Conservation (phyloP, 441 rosid species). For the Gossypium gossypioides region DNA sequence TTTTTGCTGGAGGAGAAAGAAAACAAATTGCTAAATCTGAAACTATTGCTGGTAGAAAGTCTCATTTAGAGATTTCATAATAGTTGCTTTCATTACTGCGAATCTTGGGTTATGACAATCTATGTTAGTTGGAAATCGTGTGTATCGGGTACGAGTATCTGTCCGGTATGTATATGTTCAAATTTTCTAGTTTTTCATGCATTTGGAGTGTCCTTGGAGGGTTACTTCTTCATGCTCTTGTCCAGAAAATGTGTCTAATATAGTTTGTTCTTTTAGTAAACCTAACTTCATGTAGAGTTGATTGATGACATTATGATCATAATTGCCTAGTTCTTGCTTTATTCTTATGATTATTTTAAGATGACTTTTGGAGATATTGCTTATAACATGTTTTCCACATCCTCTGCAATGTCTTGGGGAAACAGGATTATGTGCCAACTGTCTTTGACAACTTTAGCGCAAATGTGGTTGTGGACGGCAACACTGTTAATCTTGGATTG, state of each 20-base stretch:
- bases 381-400: not conserved
- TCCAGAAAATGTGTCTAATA: too few relatives aligned
- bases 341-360: not conserved
- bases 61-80: not conserved
- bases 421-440: slow-evolving; percentile 90
- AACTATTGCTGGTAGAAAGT: not conserved
- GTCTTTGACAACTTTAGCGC: slow-evolving; percentile 90
- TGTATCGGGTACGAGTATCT: not conserved
- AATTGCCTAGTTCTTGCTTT: not conserved
- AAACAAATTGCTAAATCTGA: not conserved
- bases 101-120: not conserved
- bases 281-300: not conserved
- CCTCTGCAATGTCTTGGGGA: slow-evolving; percentile 13
- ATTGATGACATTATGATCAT: not conserved
- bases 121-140: not conserved
- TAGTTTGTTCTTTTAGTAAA: too few relatives aligned
- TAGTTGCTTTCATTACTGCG: not conserved
- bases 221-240: too few relatives aligned
- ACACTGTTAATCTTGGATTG: slow-evolving; percentile 73
- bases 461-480: slow-evolving; percentile 83
- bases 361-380: not conserved
- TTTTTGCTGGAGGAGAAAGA: not conserved
- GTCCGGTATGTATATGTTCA: not conserved
- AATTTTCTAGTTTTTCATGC: not conserved
- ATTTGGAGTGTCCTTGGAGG: too few relatives aligned